phyloP scores from a whole-genome alignment of 164 flowering plant species.

The Aristolochia californica region DNA sequence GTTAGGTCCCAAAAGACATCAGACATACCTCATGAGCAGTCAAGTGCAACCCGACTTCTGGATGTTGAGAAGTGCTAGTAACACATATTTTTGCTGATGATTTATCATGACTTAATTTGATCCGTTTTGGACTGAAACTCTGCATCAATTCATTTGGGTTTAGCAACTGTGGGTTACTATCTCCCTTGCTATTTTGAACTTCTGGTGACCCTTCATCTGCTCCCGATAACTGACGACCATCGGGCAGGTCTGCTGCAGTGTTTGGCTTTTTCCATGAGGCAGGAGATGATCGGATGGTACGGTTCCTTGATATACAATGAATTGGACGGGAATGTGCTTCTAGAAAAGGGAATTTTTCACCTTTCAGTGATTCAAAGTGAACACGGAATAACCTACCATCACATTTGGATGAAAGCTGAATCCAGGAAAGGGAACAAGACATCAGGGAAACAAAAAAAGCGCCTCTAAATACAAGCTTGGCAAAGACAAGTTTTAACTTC shows the following conservation, averaged over 20 bases:
- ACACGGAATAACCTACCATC: slow-evolving; percentile 66
- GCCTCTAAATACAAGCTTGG: background rate
- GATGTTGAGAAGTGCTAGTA: slow-evolving; percentile 15
- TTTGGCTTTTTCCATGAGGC: slow-evolving; percentile 30
- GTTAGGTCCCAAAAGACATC: too few species aligned
- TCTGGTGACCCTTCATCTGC: slow-evolving; percentile 33
- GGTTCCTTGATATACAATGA: slow-evolving; percentile 62
- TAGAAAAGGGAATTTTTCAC: slow-evolving; percentile 49
- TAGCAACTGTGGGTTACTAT: slow-evolving; percentile 6
- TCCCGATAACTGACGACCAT: slow-evolving; percentile 30
- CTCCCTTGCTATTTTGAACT: slow-evolving; percentile 16
- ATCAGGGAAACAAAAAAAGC: background rate
- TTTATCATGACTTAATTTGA: slow-evolving; percentile 44
- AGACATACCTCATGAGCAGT: slow-evolving; percentile 1
- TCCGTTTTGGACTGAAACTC: slow-evolving; percentile 43
- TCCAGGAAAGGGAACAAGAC: background rate
- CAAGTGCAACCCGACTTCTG: slow-evolving; percentile 33
- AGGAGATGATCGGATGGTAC: slow-evolving; percentile 28
- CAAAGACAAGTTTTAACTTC: too few species aligned
- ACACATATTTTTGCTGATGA: slow-evolving; percentile 16
- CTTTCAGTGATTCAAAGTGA: slow-evolving; percentile 38
- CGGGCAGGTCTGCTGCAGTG: slow-evolving; percentile 17
- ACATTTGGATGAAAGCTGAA: slow-evolving; percentile 91
- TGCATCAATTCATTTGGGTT: slow-evolving; percentile 27
- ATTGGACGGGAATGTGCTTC: slow-evolving; percentile 54